Conservation (phyloP, 2,329 filamentous ascomycete species). For the Pseudogymnoascus verrucosus region DNA sequence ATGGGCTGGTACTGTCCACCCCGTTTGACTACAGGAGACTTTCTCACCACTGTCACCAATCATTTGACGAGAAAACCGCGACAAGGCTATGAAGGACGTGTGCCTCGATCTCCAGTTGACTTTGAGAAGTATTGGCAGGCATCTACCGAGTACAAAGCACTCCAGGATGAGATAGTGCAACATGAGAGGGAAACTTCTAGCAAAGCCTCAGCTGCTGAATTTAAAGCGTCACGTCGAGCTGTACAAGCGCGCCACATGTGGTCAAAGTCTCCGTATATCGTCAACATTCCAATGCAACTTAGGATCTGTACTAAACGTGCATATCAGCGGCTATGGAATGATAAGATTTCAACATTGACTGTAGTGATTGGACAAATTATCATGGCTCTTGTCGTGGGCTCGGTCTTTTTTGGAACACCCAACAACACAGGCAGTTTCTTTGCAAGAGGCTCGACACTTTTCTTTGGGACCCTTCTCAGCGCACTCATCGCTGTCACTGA, state of each 20-base stretch:
- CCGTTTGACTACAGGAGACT: slow-evolving; percentile 58
- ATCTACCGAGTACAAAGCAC: slow-evolving; percentile 42
- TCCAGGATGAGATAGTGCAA: slow-evolving; percentile 23
- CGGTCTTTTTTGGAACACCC: slow-evolving; percentile 58
- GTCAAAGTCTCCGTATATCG: slow-evolving; percentile 30
- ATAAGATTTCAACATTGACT: slow-evolving; percentile 53
- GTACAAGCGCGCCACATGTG: slow-evolving; percentile 39
- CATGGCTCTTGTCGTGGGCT: slow-evolving; percentile 56
- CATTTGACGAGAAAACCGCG: slow-evolving; percentile 58
- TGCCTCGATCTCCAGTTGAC: slow-evolving; percentile 37
- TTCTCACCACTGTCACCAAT: slow-evolving; percentile 57
- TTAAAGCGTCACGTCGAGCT: slow-evolving; percentile 42
- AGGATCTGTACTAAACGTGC: slow-evolving; percentile 49
- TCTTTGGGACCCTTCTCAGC: slow-evolving; percentile 57
- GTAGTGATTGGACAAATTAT: slow-evolving; percentile 55
- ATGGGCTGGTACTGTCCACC: slow-evolving; percentile 55
- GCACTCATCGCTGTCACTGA: slow-evolving; percentile 57
- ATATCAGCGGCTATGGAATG: slow-evolving; percentile 58
- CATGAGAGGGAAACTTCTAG: slow-evolving; percentile 23
- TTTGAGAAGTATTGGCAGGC: slow-evolving; percentile 41
- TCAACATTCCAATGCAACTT: slow-evolving; percentile 46
- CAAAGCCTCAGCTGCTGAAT: slow-evolving; percentile 44
- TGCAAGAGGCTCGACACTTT: slow-evolving; percentile 54
- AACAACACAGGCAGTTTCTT: slow-evolving; percentile 52
- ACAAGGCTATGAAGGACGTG: slow-evolving; percentile 31